phyloP scores from a whole-genome alignment of 148 eudicot species.

The Vaccinium darrowii region DNA sequence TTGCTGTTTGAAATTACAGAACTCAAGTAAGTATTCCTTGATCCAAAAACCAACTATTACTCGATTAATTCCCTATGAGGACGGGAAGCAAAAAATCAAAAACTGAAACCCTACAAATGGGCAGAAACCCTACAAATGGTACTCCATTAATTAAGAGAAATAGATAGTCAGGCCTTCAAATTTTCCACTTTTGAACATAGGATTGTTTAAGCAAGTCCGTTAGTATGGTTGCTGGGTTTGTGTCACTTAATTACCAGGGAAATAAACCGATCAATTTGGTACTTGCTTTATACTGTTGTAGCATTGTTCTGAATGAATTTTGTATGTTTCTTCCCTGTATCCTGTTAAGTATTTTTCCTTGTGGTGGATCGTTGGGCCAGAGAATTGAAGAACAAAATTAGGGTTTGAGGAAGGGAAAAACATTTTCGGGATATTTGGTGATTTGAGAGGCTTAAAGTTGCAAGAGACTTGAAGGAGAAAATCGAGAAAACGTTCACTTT shows the following conservation, averaged over 20 bases:
- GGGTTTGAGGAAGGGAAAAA: background rate
- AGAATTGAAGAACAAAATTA: background rate
- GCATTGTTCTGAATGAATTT: background rate
- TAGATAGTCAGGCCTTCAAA: too few species aligned
- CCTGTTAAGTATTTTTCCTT: background rate
- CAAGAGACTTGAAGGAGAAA: background rate
- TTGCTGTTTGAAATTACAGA: too few species aligned
- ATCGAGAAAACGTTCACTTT: background rate
- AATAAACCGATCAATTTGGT: background rate
- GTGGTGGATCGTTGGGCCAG: too few species aligned
- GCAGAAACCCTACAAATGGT: too few species aligned
- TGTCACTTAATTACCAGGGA: background rate
- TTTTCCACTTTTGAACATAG: too few species aligned
- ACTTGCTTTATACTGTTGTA: background rate
- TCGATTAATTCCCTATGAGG: too few species aligned
- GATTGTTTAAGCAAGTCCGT: background rate
- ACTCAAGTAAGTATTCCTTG: too few species aligned
- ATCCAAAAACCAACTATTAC: too few species aligned
- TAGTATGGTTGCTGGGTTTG: background rate
- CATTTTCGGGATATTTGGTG: background rate
- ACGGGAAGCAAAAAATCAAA: too few species aligned
- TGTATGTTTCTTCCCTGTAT: background rate
- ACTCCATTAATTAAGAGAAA: too few species aligned
- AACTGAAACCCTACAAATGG: too few species aligned
- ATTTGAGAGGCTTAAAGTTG: background rate